phyloP scores from a whole-genome alignment of 1,284 basidiomycete genomes.

The Cutaneotrichosporon curvatum region DNA sequence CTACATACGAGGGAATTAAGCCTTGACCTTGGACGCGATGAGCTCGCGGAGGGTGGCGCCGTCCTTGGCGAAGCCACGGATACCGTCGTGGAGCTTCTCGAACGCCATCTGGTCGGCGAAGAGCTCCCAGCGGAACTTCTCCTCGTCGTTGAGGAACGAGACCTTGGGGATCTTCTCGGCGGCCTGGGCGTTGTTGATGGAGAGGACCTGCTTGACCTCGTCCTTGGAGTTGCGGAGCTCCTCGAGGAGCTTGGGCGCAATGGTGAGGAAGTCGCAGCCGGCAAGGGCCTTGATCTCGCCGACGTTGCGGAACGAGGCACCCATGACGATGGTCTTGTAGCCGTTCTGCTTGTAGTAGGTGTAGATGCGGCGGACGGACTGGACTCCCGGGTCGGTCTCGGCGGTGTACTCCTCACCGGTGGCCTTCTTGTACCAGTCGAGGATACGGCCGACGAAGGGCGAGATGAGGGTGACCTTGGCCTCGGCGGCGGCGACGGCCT shows the following conservation, averaged over 20 bases:
- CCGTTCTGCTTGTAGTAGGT: constrained; percentile 96
- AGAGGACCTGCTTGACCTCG: constrained; percentile 75
- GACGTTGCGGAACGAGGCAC: constrained; percentile 93
- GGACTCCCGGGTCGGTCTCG: constrained; percentile 88
- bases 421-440: constrained; percentile 92
- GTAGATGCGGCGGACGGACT: constrained; percentile 88
- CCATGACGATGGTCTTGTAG: constrained; percentile 99
- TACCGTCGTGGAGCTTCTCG: constrained; percentile 92
- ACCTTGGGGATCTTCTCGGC: constrained; percentile 66
- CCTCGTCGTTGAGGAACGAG: constrained; percentile 81
- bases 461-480: constrained; percentile 97
- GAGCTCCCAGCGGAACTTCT: constrained; percentile 89
- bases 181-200: constrained; percentile 57
- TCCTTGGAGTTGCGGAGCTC: constrained; percentile 77
- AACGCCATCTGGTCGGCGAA: constrained; percentile 90
- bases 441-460: constrained; percentile 96
- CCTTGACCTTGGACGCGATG: constrained; percentile 66
- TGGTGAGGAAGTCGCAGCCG: constrained; percentile 95
- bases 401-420: constrained; percentile 76
- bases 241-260: constrained; percentile 82
- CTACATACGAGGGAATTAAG: too few relatives aligned
- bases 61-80: constrained; percentile 94
- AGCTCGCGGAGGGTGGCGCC: constrained; percentile 80
- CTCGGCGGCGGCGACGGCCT: constrained; percentile 98
- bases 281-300: constrained; percentile 93